Evolutionary conservation across 495 filamentous ascomycete genomes (phyloP).

Genomic region (Tuber aestivum): DNA sequence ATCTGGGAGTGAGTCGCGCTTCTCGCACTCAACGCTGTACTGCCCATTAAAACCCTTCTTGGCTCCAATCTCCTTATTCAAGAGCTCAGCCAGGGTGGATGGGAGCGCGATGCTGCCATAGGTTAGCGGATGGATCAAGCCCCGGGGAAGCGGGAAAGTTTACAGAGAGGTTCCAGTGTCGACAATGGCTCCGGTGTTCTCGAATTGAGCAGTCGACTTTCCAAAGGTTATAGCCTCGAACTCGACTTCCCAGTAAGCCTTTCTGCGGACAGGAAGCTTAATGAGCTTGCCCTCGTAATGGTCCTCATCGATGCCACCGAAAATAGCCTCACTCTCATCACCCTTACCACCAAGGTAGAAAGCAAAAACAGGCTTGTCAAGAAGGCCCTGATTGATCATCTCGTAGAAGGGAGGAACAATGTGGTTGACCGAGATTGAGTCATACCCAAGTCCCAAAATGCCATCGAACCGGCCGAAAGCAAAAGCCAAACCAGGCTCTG

Average conservation of each 20-base stretch:
- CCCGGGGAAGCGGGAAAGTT: background rate
- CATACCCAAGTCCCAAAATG: conserved; percentile 91
- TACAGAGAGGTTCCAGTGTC: conserved; percentile 94
- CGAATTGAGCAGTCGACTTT: conserved; percentile 72
- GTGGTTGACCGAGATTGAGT: conserved; percentile 91
- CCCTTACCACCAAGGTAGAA: conserved; percentile 85
- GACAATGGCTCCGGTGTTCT: conserved; percentile 89
- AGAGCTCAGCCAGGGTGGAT: conserved; percentile 83
- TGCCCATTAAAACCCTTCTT: conserved; percentile 95
- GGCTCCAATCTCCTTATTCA: conserved; percentile 96
- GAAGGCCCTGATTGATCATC: conserved; percentile 77
- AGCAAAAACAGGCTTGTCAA: conserved; percentile 90
- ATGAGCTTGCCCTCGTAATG: conserved; percentile 87
- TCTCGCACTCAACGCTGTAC: conserved; percentile 84
- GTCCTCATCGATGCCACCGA: conserved; percentile 81
- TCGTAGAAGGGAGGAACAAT: conserved; percentile 95
- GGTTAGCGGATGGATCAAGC: background rate
- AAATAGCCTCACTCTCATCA: conserved; percentile 76
- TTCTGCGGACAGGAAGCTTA: conserved; percentile 88
- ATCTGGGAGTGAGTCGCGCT: conserved; percentile 75
- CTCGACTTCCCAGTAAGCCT: conserved; percentile 99
- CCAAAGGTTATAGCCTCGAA: conserved; percentile 88
- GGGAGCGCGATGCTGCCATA: conserved; percentile 69
- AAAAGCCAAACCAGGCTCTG: conserved; percentile 91
- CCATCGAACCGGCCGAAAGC: conserved; percentile 98